These are phyloP conservation scores for Aspergillus sparsus DNA, from an alignment of 495 filamentous ascomycete species.

Conservation along the genomic window DNA sequence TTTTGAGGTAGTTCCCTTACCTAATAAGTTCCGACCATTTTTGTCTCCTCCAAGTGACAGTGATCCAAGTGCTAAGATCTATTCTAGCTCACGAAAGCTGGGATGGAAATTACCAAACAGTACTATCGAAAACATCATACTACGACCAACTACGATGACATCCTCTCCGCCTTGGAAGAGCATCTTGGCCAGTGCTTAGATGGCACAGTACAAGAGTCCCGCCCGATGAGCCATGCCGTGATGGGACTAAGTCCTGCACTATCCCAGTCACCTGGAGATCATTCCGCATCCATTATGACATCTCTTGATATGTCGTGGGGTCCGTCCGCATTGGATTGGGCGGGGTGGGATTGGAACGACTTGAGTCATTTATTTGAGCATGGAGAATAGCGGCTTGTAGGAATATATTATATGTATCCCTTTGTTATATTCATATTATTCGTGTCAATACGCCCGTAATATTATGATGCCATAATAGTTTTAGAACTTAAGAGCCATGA, in stretches of 20 bases:
- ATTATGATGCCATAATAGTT: too few species aligned
- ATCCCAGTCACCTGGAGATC: not conserved
- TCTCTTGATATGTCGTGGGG: slow-evolving; percentile 1
- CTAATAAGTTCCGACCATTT: not conserved
- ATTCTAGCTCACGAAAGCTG: slow-evolving; percentile 8
- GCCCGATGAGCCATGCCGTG: not conserved
- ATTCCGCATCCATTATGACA: not conserved
- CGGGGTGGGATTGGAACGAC: slow-evolving; percentile 12
- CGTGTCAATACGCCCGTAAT: too few species aligned
- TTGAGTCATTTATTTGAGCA: slow-evolving; percentile 13
- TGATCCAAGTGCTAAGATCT: not conserved
- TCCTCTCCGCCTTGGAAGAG: not conserved
- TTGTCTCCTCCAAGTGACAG: not conserved
- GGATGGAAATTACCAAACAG: slow-evolving; percentile 1
- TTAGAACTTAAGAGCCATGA: too few species aligned
- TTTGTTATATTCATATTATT: not conserved
- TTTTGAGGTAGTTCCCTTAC: slow-evolving; percentile 3
- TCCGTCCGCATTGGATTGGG: slow-evolving; percentile 8
- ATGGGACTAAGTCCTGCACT: not conserved
- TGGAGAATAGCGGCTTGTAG: not conserved
- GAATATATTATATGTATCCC: not conserved
- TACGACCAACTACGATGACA: not conserved
- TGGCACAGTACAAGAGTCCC: not conserved
- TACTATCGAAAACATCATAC: not conserved
- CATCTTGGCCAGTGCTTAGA: slow-evolving; percentile 3